Conservation (phyloP, 805 yeast species). For the Wickerhamomyces chaumierensis region DNA sequence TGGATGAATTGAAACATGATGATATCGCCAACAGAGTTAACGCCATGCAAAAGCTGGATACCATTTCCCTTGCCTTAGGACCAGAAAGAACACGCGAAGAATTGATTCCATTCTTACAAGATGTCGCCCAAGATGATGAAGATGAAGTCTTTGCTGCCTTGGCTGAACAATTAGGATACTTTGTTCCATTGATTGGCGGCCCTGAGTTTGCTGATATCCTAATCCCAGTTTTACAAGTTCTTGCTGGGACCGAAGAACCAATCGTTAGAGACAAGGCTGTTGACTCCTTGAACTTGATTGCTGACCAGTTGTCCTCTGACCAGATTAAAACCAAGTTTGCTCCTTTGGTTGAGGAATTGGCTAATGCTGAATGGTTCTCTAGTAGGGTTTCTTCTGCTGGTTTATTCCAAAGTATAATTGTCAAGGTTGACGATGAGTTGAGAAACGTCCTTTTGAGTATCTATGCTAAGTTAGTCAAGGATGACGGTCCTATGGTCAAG, state of each 20-base stretch:
- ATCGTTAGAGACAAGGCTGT: constrained; percentile 92
- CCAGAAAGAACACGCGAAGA: constrained; percentile 87
- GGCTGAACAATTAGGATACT: constrained; percentile 82
- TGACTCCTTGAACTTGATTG: constrained; percentile 65
- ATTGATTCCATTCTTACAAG: constrained; percentile 77
- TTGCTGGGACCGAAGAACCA: constrained; percentile 93
- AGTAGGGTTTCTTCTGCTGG: constrained; percentile 88
- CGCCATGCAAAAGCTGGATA: constrained; percentile 89
- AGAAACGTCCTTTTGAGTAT: constrained; percentile 55
- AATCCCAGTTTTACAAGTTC: constrained; percentile 56
- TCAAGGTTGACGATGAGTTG: constrained; percentile 40
- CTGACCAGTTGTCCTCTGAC: constrained; percentile 45
- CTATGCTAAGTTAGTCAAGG: constrained; percentile 63
- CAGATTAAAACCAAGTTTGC: constrained; percentile 60
- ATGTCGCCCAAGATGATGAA: constrained; percentile 90
- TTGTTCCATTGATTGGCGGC: constrained; percentile 88
- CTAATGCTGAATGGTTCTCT: constrained; percentile 91
- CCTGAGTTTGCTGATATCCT: constrained; percentile 45
- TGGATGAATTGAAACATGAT: constrained; percentile 96
- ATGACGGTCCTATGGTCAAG: constrained; percentile 97
- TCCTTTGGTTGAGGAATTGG: constrained; percentile 65
- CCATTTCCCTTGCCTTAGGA: constrained; percentile 91
- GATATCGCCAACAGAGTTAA: constrained; percentile 88
- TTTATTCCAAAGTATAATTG: constrained; percentile 59
- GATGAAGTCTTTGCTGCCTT: constrained; percentile 94